Conservation (phyloP, 2,329 filamentous ascomycete genomes). For the Alternaria infectoria region DNA sequence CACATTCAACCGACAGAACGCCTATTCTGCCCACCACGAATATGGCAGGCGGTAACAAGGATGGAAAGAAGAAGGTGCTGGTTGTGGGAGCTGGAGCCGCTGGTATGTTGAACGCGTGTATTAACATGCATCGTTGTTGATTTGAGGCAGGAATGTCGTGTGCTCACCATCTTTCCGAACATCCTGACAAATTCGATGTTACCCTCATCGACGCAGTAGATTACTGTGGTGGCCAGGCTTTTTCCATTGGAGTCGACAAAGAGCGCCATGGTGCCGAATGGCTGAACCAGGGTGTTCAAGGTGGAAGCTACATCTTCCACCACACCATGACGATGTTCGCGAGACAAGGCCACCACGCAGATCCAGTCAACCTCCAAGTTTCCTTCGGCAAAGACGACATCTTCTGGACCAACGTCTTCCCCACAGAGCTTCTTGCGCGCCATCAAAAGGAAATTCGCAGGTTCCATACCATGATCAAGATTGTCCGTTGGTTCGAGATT, state of each 20-base stretch:
- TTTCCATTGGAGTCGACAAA: conserved; percentile 63
- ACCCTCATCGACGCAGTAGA: conserved; percentile 52
- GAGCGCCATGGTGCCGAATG: conserved; percentile 63
- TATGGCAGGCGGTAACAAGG: conserved; percentile 36
- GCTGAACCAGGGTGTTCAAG: conserved; percentile 69
- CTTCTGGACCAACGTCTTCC: conserved; percentile 72
- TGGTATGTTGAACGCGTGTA: conserved; percentile 29
- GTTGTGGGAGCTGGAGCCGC: conserved; percentile 51
- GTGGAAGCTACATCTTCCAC: conserved; percentile 70
- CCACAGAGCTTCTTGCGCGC: conserved; percentile 62
- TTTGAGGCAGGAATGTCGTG: conserved; percentile 62
- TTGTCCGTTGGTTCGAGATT: conserved; percentile 66
- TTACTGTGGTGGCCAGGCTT: conserved; percentile 67
- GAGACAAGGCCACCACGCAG: conserved; percentile 61
- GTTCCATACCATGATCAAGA: conserved; percentile 61
- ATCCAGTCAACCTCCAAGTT: conserved; percentile 66
- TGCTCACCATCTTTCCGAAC: conserved; percentile 69
- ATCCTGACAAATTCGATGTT: conserved; percentile 69
- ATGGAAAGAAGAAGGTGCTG: conserved; percentile 46
- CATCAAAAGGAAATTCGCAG: conserved; percentile 63
- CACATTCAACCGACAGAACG: conserved; percentile 30
- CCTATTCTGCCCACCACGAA: conserved; percentile 41
- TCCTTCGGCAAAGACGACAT: conserved; percentile 68
- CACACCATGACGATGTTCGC: conserved; percentile 71
- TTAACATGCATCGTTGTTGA: background rate